Evolutionary conservation across 164 flowering plant species (phyloP).

Genomic region (Stephania yunnanensis): DNA sequence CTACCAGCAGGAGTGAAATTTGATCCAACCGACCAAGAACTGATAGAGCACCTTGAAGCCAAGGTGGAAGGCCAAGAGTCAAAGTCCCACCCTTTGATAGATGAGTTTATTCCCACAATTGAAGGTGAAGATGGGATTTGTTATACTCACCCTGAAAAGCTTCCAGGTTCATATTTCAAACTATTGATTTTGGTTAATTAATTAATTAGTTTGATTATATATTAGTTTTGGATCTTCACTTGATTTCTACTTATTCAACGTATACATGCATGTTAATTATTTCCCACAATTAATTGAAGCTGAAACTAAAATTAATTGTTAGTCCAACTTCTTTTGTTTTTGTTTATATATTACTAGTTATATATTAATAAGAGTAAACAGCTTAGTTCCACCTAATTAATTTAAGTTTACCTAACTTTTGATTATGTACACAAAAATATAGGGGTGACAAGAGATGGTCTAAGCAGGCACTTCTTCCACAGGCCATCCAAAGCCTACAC

Average conservation of each 20-base stretch:
- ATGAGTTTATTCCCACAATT: conserved; percentile 88
- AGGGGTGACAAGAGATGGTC: conserved; percentile 97
- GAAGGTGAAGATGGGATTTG: conserved; percentile 98
- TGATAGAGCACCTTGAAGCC: conserved; percentile 88
- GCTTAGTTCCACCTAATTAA: conserved; percentile 28
- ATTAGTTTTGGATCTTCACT: too few relatives aligned
- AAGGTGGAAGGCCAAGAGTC: conserved; percentile 59
- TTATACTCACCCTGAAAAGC: conserved; percentile 91
- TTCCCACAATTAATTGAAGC: not conserved
- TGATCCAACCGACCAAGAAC: conserved; percentile 93
- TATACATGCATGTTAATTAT: too few relatives aligned
- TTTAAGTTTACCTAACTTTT: conserved; percentile 50
- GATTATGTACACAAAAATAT: conserved; percentile 18
- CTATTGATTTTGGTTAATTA: too few relatives aligned
- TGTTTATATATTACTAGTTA: conserved; percentile 9
- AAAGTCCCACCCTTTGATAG: conserved; percentile 85
- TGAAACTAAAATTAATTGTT: not conserved
- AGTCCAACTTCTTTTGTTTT: not conserved
- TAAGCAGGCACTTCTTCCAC: conserved; percentile 96
- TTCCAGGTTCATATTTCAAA: conserved; percentile 48
- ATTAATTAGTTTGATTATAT: too few relatives aligned
- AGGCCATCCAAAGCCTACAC: conserved; percentile 99
- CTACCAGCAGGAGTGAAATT: conserved; percentile 96
- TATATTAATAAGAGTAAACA: conserved; percentile 20
- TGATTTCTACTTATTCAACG: too few relatives aligned